Evolutionary conservation across 768 basidiomycete genomes (phyloP), one percentile per base, ranked within the genome.

Genomic region (Tricholoma matsutake): DNA sequence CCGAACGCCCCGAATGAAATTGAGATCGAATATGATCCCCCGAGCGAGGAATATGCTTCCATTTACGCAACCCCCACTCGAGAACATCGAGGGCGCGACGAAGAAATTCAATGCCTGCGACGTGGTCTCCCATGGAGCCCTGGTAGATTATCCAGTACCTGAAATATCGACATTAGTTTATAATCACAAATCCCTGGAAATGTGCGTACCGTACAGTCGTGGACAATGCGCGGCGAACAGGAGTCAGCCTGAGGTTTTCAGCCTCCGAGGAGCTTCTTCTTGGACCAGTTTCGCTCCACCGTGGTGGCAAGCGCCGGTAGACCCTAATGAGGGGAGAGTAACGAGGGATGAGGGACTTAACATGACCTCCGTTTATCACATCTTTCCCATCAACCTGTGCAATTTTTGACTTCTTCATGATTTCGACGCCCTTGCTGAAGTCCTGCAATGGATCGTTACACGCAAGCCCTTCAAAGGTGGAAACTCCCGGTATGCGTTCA

Each of bases 1-100:
- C 45, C 71, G 76, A n/a, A 80, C 73, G 4, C 77, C 80, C 28
- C 79, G 73, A 9, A 82, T 65, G 63, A 81, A 81, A 4, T 75
- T 74, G 2, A 58, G 47, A 29, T 76, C 72, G 56, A 84, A 84
- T 11, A 84, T 75, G 9, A 66, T 68, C 4, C 82, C 82, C 73
- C n/a, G 72, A 63, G 22, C 39, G 59, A 1, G 75, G 63, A 7
- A 83, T 76, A 60, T 81, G 65, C 34, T 72, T 65, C 77, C 80
- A 83, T 6, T 63, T 56, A 25, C 66, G 63, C 3, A 67, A 58
- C 20, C 83, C 82, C 77, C 81, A 80, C 32, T 78, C 68, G 3
- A 83, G 67, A 16, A 82, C 61, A 13, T 80, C 77, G 18, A 81
- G 57, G 4, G 74, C 75, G 6, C 71, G 69, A 13, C 68, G 66